Evolutionary conservation across 352 stramenopile species (phyloP).

Genomic region (Pythium periplocum): DNA sequence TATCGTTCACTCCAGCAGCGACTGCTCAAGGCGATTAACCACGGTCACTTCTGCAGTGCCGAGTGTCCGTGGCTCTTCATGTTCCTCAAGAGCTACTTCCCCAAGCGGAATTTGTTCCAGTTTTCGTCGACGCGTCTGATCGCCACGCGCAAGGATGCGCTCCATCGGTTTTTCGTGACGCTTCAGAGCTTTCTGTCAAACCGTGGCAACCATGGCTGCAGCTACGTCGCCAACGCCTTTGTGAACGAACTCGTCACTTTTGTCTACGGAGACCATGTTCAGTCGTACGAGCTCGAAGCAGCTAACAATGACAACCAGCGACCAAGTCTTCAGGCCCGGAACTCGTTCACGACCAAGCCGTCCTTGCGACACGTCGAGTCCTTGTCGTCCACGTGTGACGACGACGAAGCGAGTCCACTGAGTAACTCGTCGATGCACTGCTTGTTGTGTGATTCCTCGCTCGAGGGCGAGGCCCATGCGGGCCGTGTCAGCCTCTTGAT

Average conservation of each 20-base stretch:
- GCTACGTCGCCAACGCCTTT: constrained; percentile 20
- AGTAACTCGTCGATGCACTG: constrained; percentile 16
- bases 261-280: constrained; percentile 51
- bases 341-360: background rate
- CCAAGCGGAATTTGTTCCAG: constrained; percentile 54
- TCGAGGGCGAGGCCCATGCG: constrained; percentile 39
- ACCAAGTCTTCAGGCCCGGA: background rate
- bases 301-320: background rate
- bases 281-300: constrained; percentile 30
- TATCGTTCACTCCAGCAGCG: constrained; percentile 67
- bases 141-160: constrained; percentile 35
- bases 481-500: constrained; percentile 2
- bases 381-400: constrained; percentile 17
- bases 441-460: constrained; percentile 32
- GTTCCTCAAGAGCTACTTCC: constrained; percentile 78
- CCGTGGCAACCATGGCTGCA: constrained; percentile 54
- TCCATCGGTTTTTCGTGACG: constrained; percentile 55
- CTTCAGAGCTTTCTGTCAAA: constrained; percentile 54
- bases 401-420: constrained; percentile 25
- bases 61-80: constrained; percentile 71
- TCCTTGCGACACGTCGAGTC: constrained; percentile 9
- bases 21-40: constrained; percentile 51
- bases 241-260: constrained; percentile 53
- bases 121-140: constrained; percentile 42
- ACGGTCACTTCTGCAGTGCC: constrained; percentile 68